Evolutionary conservation across 371 early-diverging fungal genomes (phyloP), one percentile per base, ranked within the genome.

Genomic region (Mucor irregularis): DNA sequence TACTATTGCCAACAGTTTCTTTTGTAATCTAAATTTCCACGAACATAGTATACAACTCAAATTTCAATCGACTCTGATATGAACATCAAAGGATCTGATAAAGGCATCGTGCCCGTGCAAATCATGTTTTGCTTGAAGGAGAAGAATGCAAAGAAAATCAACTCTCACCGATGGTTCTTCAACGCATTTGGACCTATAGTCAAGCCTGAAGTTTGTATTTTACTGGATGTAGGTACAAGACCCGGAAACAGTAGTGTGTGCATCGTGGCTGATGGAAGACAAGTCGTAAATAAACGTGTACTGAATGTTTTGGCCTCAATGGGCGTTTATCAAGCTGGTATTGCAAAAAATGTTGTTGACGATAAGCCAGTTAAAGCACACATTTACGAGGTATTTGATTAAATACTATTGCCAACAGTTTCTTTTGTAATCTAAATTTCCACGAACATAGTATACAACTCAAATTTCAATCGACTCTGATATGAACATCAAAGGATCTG

Each of bases 111-210:
- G 0, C 94, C 94, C 0, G 81, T 89, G 0, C 92, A 93, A 66
- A 74, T 88, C 6, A 53, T 93, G 22, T 93, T 93, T 68, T 89
- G 91, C 56, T 64, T 94, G 1, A 94, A 94, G 71, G 92, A 94
- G 64, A 82, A 91, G 56, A 94, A 94, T 55, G 87, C 87, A 7
- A 94, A 92, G 69, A 93, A 93, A 65, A 86, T 93, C 69, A 93
- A 93, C 68, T 88, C 89, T 0, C 92, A 94, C 68, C 78, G 91
- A 16, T 94, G 92, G 92, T 90, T 91, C 71, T 94, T 91, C 64
- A 87, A 87, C 52, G 90, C 90, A 1, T 85, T 92, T 61, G 88
- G 84, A 3, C 71, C 75, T 0, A 42, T 82, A 25, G 60, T 93
- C 35, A 71, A 86, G 11, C 93, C 93, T 5, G 81, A 87, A 42